Conservation (phyloP, 2,329 filamentous ascomycete species). For the Fusarium albosuccineum region DNA sequence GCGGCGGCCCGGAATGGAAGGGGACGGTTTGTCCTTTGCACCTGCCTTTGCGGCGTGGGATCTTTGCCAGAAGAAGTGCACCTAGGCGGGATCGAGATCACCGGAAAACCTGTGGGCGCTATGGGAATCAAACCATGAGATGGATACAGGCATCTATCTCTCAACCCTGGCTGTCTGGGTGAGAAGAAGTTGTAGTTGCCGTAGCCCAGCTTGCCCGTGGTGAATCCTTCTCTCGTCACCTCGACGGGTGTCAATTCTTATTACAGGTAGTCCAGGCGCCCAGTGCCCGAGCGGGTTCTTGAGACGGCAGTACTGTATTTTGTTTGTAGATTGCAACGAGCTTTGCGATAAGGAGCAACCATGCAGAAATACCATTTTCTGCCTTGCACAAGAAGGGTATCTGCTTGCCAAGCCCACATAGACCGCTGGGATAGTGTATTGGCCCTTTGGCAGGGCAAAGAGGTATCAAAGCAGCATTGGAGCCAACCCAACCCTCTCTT, state of each 20-base stretch:
- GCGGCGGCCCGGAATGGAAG: constrained; percentile 9
- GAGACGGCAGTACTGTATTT: too few species aligned
- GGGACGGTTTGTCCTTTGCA: constrained; percentile 16
- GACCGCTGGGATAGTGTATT: neutral
- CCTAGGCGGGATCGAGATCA: constrained; percentile 27
- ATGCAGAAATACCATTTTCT: neutral
- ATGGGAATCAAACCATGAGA: too few species aligned
- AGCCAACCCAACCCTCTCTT: neutral
- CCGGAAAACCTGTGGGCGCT: too few species aligned
- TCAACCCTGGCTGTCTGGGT: too few species aligned
- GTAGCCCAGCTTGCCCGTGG: too few species aligned
- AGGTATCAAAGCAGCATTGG: neutral
- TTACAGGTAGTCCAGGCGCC: too few species aligned
- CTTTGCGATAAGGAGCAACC: neutral
- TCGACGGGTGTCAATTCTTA: constrained; percentile 9
- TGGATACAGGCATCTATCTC: too few species aligned
- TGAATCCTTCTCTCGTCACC: neutral
- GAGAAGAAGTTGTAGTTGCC: too few species aligned
- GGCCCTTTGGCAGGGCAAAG: neutral
- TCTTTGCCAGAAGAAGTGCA: too few species aligned
- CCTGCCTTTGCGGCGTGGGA: constrained; percentile 13
- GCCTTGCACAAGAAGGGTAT: neutral
- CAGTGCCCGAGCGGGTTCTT: too few species aligned
- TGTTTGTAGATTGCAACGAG: neutral
- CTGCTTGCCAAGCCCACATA: constrained; percentile 1